These are phyloP conservation scores for Fragaria vesca DNA, from an alignment of 306 rosid genomes.

Conservation along the genomic window DNA sequence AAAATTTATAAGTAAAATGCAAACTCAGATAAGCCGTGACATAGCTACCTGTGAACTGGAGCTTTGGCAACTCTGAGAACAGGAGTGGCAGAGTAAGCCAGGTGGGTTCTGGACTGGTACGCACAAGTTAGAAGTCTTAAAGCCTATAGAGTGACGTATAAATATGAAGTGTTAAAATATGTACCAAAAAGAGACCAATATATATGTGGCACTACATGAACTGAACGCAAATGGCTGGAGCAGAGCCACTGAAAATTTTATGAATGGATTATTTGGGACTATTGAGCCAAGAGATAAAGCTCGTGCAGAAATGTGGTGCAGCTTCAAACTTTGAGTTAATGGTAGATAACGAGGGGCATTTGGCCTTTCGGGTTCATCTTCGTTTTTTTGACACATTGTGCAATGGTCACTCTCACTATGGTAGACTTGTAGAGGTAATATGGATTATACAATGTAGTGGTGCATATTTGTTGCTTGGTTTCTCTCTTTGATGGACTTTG, in stretches of 20 bases:
- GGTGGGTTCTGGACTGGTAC: conserved; percentile 20
- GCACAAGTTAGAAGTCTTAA: not conserved
- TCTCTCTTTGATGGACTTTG: too few species aligned
- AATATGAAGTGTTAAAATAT: not conserved
- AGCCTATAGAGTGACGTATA: conserved; percentile 13
- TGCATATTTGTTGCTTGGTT: conserved; percentile 23
- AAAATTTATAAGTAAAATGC: conserved; percentile 10
- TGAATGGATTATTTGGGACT: conserved; percentile 45
- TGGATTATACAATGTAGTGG: conserved; percentile 30
- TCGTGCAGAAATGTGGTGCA: conserved; percentile 63
- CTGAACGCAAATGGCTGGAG: conserved; percentile 38
- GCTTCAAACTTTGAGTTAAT: conserved; percentile 38
- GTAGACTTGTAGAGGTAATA: not conserved
- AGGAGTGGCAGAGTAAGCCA: conserved; percentile 16
- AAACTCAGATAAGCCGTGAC: not conserved
- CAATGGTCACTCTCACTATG: conserved; percentile 25
- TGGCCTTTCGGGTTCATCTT: conserved; percentile 8
- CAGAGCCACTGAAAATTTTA: conserved; percentile 80
- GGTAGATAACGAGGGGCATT: conserved; percentile 38
- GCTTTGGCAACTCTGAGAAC: not conserved
- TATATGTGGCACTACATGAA: conserved; percentile 51
- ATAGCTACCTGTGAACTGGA: conserved; percentile 36
- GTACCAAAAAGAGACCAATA: not conserved
- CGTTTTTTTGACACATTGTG: not conserved
- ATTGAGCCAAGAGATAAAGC: conserved; percentile 57